Evolutionary conservation across 2,329 filamentous ascomycete genomes (phyloP).

Genomic region (Hypoxylon sp.): DNA sequence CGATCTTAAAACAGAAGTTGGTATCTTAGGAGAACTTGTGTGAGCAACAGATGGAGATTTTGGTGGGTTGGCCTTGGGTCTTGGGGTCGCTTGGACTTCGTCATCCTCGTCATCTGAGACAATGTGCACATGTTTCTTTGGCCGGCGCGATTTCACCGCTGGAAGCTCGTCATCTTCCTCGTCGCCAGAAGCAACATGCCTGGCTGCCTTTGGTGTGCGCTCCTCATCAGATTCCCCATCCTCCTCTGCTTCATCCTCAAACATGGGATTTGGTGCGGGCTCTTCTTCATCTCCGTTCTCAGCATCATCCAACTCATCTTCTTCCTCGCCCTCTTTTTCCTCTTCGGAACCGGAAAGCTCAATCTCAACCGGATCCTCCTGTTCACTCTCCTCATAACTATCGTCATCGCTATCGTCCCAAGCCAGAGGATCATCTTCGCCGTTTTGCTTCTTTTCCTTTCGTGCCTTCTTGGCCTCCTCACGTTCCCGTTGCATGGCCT

Average conservation of each 20-base stretch:
- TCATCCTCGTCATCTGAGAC: slow-evolving; percentile 74
- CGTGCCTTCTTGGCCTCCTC: slow-evolving; percentile 77
- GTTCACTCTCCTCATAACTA: slow-evolving; percentile 58
- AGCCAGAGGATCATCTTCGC: slow-evolving; percentile 65
- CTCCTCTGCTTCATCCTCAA: slow-evolving; percentile 58
- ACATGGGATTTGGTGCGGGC: slow-evolving; percentile 48
- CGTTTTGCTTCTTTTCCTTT: slow-evolving; percentile 60
- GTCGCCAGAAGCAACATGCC: slow-evolving; percentile 57
- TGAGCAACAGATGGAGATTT: slow-evolving; percentile 62
- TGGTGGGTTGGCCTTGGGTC: slow-evolving; percentile 59
- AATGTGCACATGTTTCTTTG: slow-evolving; percentile 66
- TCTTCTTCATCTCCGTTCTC: slow-evolving; percentile 54
- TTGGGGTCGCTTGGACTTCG: slow-evolving; percentile 64
- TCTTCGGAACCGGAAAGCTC: slow-evolving; percentile 57
- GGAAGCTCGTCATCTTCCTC: slow-evolving; percentile 61
- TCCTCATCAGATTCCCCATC: slow-evolving; percentile 56
- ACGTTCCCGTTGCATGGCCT: slow-evolving; percentile 83
- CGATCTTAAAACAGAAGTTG: slow-evolving; percentile 76
- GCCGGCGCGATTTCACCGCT: slow-evolving; percentile 61
- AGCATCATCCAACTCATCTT: slow-evolving; percentile 55
- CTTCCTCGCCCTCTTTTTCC: slow-evolving; percentile 57
- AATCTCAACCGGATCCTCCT: slow-evolving; percentile 61
- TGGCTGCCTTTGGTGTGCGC: slow-evolving; percentile 45
- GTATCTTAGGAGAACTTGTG: slow-evolving; percentile 67
- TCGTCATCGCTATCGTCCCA: slow-evolving; percentile 71